phyloP scores from a whole-genome alignment of 352 stramenopile genomes.

The Globisporangium polare region DNA sequence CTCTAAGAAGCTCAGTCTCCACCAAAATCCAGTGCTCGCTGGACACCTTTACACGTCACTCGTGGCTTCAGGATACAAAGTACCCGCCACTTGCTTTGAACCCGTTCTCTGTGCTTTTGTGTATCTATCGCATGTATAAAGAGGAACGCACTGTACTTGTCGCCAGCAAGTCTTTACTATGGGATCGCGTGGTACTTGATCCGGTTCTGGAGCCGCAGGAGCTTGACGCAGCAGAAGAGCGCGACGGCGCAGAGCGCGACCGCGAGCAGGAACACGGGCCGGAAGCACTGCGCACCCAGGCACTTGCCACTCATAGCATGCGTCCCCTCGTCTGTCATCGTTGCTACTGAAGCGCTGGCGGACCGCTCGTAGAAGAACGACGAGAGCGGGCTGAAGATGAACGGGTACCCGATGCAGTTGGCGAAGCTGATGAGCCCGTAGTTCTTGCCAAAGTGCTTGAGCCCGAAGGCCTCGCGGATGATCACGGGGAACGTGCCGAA shows the following conservation, averaged over 20 bases:
- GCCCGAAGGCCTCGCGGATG: conserved; percentile 73
- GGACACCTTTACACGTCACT: too few relatives aligned
- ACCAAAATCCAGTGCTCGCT: too few relatives aligned
- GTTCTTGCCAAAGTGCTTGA: conserved; percentile 82
- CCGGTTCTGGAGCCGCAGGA: conserved; percentile 32
- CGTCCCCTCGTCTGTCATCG: conserved; percentile 11
- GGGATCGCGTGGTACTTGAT: conserved; percentile 15
- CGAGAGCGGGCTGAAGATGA: conserved; percentile 71
- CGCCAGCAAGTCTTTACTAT: background rate
- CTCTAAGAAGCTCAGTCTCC: too few relatives aligned
- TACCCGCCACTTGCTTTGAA: too few relatives aligned
- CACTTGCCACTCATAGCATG: conserved; percentile 39
- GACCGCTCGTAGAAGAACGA: conserved; percentile 67
- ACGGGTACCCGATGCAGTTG: conserved; percentile 79
- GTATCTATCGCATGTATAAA: background rate
- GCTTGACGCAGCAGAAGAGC: conserved; percentile 42
- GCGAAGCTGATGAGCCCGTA: conserved; percentile 77
- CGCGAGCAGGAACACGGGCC: conserved; percentile 56
- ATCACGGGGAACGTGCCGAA: conserved; percentile 80
- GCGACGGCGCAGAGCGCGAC: conserved; percentile 53
- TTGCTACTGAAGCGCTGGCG: conserved; percentile 8
- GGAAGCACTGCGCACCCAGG: conserved; percentile 55
- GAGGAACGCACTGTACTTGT: background rate
- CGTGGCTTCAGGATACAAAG: too few relatives aligned
- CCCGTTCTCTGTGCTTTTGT: too few relatives aligned